phyloP scores from a whole-genome alignment of 192 early-diverging fungal species.

The Entomortierella parvispora region DNA sequence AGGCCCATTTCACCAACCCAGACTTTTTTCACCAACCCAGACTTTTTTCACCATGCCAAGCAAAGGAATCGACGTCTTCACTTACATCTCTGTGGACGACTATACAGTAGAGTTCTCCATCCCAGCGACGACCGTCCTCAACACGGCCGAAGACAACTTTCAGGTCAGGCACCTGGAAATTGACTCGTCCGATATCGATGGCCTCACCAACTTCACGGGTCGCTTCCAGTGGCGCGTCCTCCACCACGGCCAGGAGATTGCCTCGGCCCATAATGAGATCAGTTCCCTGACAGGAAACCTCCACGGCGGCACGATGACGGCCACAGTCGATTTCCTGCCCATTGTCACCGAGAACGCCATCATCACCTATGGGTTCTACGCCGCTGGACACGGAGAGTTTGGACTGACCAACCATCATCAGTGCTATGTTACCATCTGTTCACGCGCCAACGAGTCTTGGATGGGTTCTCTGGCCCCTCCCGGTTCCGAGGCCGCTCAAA shows the following conservation, averaged over 20 bases:
- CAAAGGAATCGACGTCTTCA: slow-evolving; percentile 28
- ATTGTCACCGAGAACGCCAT: slow-evolving; percentile 22
- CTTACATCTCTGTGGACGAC: slow-evolving; percentile 30
- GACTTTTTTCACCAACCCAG: too few species aligned
- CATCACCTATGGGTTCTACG: slow-evolving; percentile 34
- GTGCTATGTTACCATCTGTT: slow-evolving; percentile 30
- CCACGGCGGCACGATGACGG: slow-evolving; percentile 13
- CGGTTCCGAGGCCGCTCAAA: slow-evolving; percentile 10
- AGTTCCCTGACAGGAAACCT: slow-evolving; percentile 14
- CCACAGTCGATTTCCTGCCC: slow-evolving; percentile 32
- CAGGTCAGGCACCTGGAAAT: slow-evolving; percentile 21
- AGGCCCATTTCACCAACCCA: too few species aligned
- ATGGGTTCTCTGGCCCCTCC: slow-evolving; percentile 25
- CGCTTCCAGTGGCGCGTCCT: slow-evolving; percentile 20
- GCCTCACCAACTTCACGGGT: background rate
- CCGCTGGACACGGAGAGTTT: slow-evolving; percentile 6
- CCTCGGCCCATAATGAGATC: slow-evolving; percentile 25
- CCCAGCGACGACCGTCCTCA: background rate
- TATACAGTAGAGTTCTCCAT: slow-evolving; percentile 24
- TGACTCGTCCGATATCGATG: slow-evolving; percentile 12
- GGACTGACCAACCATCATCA: slow-evolving; percentile 26
- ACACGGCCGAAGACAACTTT: slow-evolving; percentile 27
- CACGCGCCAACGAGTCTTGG: slow-evolving; percentile 10
- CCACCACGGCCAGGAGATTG: background rate
- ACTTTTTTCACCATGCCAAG: slow-evolving; percentile 21